phyloP scores from a whole-genome alignment of 164 flowering plant species.

The Nelumbo lutea region DNA sequence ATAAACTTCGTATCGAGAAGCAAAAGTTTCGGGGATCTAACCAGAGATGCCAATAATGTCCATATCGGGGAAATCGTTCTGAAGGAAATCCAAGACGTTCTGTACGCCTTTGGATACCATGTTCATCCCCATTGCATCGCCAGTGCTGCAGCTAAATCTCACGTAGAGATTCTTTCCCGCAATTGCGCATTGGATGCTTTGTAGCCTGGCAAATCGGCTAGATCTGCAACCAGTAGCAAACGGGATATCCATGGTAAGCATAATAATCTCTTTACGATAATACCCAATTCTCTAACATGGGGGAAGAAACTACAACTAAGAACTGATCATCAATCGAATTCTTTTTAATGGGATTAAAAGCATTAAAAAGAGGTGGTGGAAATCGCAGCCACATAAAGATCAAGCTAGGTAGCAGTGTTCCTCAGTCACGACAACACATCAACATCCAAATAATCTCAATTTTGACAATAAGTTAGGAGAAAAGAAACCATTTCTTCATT shows the following conservation, averaged over 20 bases:
- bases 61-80: constrained; percentile 74
- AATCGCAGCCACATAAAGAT: too few relatives aligned
- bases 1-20: too few relatives aligned
- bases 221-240: constrained; percentile 42
- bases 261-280: neutral
- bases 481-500: too few relatives aligned
- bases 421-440: neutral
- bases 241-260: neutral
- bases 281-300: too few relatives aligned
- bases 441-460: neutral
- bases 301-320: too few relatives aligned
- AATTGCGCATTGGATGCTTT: constrained; percentile 57
- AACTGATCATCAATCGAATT: too few relatives aligned
- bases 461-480: neutral
- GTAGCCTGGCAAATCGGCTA: constrained; percentile 81
- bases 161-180: constrained; percentile 75
- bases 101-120: constrained; percentile 95
- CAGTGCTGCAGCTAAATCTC: constrained; percentile 76
- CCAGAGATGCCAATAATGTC: constrained; percentile 83
- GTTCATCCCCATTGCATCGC: constrained; percentile 98
- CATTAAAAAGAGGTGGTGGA: too few relatives aligned
- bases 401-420: too few relatives aligned
- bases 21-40: constrained; percentile 12
- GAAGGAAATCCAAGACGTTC: constrained; percentile 77
- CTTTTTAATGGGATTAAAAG: too few relatives aligned